Evolutionary conservation across 1,284 basidiomycete genomes (phyloP), one percentile per base, ranked within the genome.

Genomic region (Sphaerobolus stellatus): DNA sequence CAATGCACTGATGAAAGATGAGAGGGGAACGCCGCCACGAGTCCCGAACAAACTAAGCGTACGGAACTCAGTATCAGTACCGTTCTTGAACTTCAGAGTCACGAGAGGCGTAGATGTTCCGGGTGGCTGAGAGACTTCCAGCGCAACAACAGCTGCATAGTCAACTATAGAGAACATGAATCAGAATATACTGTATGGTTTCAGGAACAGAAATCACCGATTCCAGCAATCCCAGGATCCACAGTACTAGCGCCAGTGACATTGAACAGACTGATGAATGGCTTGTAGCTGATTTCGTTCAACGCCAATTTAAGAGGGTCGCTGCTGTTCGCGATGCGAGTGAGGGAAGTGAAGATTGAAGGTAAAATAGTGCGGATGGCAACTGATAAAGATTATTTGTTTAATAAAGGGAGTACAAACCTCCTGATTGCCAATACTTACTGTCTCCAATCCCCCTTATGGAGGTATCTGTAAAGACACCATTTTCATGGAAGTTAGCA

Each of bases 231-330:
- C 14, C 29, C 18, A 11, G 5, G 24, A 24, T 24, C n/a, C 13
- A 27, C 29, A n/a, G 29, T 30, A 16, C 25, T 31, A n/a, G 46
- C 46, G 53, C 85, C 84, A 14, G 88, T 84, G 72, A 91, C 82
- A 68, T 87, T 82, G 81, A 92, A 87, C 67, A 94, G 78, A 14
- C 90, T 91, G 64, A 94, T 85, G 80, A 94, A 90, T n/a, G 92
- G 88, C 70, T 94, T 92, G 77, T 94, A 94, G 60, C 88, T 88
- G 20, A 86, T 86, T 68, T 63, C 70, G 64, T 91, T 78, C 60
- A 92, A 72, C 66, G 86, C 76, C 70, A 94, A 78, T 64, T 90
- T 85, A 55, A 94, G 82, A 34, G 87, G 84, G 70, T 90, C 85
- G 53, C 80, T 83, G 64, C 86, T 82, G 77, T 88, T 92, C 46